Evolutionary conservation across 2,329 filamentous ascomycete species (phyloP).

Genomic region (Acephala macrosclerotiorum): DNA sequence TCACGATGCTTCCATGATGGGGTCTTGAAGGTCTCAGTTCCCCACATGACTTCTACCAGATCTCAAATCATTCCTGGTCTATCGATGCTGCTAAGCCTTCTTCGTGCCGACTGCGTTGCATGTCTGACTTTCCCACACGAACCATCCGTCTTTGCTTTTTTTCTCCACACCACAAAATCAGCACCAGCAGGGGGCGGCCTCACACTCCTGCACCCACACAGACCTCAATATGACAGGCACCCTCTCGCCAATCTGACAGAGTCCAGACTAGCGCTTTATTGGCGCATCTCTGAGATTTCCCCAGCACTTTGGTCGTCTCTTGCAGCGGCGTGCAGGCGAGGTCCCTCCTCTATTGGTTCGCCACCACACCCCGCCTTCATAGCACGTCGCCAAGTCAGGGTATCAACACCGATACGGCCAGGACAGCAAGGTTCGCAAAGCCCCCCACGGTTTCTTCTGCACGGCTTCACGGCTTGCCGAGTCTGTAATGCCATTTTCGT

Average conservation of each 20-base stretch:
- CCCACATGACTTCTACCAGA: conserved; percentile 17
- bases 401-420: not conserved
- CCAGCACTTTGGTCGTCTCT: conserved; percentile 16
- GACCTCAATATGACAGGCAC: conserved; percentile 31
- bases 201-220: conserved; percentile 36
- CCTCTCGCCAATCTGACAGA: conserved; percentile 37
- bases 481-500: conserved; percentile 21
- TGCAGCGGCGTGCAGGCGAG: conserved; percentile 9
- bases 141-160: conserved; percentile 25
- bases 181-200: conserved; percentile 2
- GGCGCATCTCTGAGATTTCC: not conserved
- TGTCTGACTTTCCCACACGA: conserved; percentile 24
- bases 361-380: not conserved
- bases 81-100: conserved; percentile 3
- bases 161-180: conserved; percentile 22
- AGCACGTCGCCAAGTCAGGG: conserved; percentile 3
- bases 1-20: conserved; percentile 14
- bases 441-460: conserved; percentile 27
- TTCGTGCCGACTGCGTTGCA: not conserved
- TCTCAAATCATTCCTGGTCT: conserved; percentile 15
- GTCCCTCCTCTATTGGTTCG: not conserved
- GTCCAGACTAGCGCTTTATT: conserved; percentile 3
- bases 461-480: conserved; percentile 24
- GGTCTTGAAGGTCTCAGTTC: conserved; percentile 15
- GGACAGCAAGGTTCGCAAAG: not conserved